Evolutionary conservation across 495 filamentous ascomycete species (phyloP).

Genomic region (Physcia stellaris): DNA sequence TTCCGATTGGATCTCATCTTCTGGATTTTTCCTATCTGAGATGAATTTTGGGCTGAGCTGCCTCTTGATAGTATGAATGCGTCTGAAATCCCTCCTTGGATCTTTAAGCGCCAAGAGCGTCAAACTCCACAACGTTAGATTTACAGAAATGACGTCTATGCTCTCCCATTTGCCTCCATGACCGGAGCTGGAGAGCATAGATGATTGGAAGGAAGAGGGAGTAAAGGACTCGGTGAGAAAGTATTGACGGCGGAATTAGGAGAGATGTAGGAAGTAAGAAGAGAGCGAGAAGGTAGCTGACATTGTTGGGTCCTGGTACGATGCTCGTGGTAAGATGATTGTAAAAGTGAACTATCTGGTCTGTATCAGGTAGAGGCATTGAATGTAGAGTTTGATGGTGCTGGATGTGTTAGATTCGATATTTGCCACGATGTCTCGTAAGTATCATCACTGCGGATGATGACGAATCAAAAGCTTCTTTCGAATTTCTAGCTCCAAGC

Average conservation of each 20-base stretch:
- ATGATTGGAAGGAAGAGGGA: conserved; percentile 11
- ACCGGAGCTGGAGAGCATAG: conserved; percentile 8
- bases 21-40: not conserved
- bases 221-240: conserved; percentile 6
- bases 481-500: no score
- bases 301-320: conserved; percentile 9
- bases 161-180: conserved; percentile 3
- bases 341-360: conserved; percentile 8
- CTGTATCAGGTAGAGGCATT: no score
- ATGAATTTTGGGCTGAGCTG: not conserved
- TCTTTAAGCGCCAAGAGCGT: conserved; percentile 7
- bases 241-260: conserved; percentile 6
- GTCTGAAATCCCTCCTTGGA: conserved; percentile 2
- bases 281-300: conserved; percentile 11
- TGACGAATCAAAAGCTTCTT: no score
- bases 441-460: no score
- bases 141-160: conserved; percentile 13
- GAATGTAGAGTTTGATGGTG: no score
- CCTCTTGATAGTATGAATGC: conserved; percentile 2
- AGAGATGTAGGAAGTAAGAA: conserved; percentile 10
- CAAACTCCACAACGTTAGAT: conserved; percentile 9
- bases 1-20: not conserved
- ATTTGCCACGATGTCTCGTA: no score
- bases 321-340: conserved; percentile 8
- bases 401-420: no score